Evolutionary conservation across 2,329 filamentous ascomycete genomes (phyloP), one percentile per base, ranked within the genome.

Genomic region (Aureobasidium sp.): DNA sequence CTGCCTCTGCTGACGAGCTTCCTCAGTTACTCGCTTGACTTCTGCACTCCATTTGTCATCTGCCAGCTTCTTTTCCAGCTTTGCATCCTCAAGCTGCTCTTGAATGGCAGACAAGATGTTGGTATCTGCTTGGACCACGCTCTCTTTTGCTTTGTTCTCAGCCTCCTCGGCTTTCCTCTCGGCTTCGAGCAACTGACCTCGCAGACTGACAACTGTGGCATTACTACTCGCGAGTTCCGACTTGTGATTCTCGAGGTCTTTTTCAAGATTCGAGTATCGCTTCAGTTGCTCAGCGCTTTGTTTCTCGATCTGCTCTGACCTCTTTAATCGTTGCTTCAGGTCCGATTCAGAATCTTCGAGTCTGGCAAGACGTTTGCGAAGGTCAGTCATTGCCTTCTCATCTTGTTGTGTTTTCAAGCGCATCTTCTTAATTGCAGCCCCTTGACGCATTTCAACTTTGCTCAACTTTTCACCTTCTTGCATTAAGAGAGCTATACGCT

Each of bases 391-490:
- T 5, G 76, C 72, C 68, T 82, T 85, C 32, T 79, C 79, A 51
- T 78, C 79, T 52, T 84, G 82, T 12, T 72, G 67, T 15, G 78
- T 70, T 66, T 83, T 81, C 53, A 77, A 72, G 15, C 83, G 79
- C 63, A 97, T 76, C 70, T 90, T 92, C 74, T 94, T 96, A 69
- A 97, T 89, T 4, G 87, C 87, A 6, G 84, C 84, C 64, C 93
- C 82, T 66, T 95, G 87, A 70, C 91, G 91, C 74, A 97, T 84
- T 72, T 99, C 94, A 0, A 84, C 89, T 68, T 88, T 89, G 1
- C 91, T 92, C 9, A 97, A 80, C 67, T 88, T 91, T 68, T 94
- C 89, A 0, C 95, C 94, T 77, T 99, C 94, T 68, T 96, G 88
- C 80, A 99, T 89, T 13, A 99, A 78, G 51, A 92, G 78, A 2